Evolutionary conservation across 768 basidiomycete species (phyloP).

Genomic region (Plicaturopsis crispa): DNA sequence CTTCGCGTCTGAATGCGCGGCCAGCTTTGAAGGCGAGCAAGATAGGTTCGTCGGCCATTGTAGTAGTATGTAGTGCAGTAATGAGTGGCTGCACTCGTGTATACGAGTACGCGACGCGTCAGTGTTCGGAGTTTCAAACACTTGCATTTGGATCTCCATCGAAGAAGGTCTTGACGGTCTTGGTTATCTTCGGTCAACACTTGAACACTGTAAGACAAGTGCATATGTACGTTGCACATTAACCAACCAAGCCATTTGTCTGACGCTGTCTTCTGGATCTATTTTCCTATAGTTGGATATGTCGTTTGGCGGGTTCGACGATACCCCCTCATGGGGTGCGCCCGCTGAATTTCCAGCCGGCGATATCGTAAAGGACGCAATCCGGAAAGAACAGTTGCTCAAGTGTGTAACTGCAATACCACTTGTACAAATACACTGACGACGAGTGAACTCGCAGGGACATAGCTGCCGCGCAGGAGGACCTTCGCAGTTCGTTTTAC

Average conservation of each 20-base stretch:
- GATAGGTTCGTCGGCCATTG: slow-evolving; percentile 32
- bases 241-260: too few relatives aligned
- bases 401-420: slow-evolving; percentile 43
- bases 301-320: slow-evolving; percentile 37
- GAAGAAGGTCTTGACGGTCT: too few relatives aligned
- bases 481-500: slow-evolving; percentile 58
- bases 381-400: slow-evolving; percentile 70
- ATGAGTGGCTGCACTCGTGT: too few relatives aligned
- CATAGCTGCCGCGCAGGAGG: slow-evolving; percentile 66
- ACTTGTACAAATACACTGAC: slow-evolving; percentile 1
- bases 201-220: too few relatives aligned
- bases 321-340: slow-evolving; percentile 44
- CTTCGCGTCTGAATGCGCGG: slow-evolving; percentile 61
- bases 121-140: slow-evolving; percentile 18
- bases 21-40: slow-evolving; percentile 63
- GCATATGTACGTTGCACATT: too few relatives aligned
- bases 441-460: slow-evolving; percentile 39
- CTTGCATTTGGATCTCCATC: slow-evolving; percentile 23
- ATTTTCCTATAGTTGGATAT: too few relatives aligned
- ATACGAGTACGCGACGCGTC: slow-evolving; percentile 42
- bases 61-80: slow-evolving; percentile 2
- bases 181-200: too few relatives aligned
- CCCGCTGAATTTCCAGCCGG: slow-evolving; percentile 34
- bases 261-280: too few relatives aligned
- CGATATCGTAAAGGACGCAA: slow-evolving; percentile 68